These are phyloP conservation scores for Parsonsia alboflavescens DNA, from an alignment of 257 asterid species.

Conservation along the genomic window DNA sequence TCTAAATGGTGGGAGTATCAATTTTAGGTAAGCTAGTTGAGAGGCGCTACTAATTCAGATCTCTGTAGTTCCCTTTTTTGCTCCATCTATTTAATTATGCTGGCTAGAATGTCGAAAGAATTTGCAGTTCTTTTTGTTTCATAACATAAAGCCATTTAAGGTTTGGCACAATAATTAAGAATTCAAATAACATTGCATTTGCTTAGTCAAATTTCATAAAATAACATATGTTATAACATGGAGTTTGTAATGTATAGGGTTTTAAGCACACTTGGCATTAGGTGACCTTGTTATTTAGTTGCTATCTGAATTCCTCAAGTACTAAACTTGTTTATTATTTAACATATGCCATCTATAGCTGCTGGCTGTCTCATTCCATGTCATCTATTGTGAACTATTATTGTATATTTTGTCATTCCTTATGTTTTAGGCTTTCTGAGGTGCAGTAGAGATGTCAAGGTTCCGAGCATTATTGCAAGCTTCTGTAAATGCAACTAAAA, in stretches of 20 bases:
- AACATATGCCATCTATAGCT: background rate
- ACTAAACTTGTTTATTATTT: background rate
- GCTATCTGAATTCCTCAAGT: background rate
- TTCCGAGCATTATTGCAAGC: conserved; percentile 71
- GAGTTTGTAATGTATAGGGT: background rate
- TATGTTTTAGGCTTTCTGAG: conserved; percentile 6
- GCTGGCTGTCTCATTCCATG: background rate
- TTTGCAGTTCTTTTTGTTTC: background rate
- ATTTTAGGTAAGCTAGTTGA: background rate
- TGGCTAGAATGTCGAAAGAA: background rate
- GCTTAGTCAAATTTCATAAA: no score
- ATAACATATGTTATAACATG: no score
- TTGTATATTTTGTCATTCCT: background rate
- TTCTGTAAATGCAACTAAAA: conserved; percentile 71
- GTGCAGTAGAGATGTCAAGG: conserved; percentile 50
- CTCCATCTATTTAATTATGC: background rate
- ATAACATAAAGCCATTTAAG: no score
- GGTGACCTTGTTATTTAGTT: background rate
- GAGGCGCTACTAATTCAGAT: background rate
- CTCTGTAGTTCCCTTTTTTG: background rate
- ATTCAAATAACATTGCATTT: no score
- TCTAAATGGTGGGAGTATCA: background rate
- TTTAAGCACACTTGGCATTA: background rate
- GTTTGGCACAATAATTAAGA: no score
- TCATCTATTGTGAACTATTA: background rate